Evolutionary conservation across 2,329 filamentous ascomycete genomes (phyloP).

Genomic region (Apiospora arundinis): DNA sequence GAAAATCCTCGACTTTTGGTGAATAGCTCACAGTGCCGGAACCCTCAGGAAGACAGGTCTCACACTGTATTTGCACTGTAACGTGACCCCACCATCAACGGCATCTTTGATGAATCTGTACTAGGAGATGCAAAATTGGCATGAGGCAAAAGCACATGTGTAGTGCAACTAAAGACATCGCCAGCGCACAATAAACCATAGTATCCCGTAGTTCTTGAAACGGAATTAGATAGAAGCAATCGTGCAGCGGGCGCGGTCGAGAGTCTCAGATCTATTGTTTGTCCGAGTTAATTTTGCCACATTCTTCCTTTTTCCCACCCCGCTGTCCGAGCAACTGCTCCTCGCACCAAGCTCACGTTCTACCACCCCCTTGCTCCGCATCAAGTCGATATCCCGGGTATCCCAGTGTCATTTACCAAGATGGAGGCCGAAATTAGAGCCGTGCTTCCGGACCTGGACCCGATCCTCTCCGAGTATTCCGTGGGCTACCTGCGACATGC

Average conservation of each 20-base stretch:
- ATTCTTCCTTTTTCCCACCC: slow-evolving; percentile 1
- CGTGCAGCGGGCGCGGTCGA: not conserved
- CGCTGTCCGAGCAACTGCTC: not conserved
- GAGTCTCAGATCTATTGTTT: not conserved
- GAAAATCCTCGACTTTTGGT: not conserved
- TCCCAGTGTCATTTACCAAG: slow-evolving; percentile 21
- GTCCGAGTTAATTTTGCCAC: not conserved
- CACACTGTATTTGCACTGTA: slow-evolving; percentile 1
- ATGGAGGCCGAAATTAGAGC: slow-evolving; percentile 92
- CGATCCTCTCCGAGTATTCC: slow-evolving; percentile 88
- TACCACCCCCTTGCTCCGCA: not conserved
- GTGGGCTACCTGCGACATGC: slow-evolving; percentile 95
- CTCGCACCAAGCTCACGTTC: not conserved
- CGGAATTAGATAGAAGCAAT: not conserved
- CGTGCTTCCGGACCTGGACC: slow-evolving; percentile 86
- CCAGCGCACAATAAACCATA: slow-evolving; percentile 1
- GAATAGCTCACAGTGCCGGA: not conserved
- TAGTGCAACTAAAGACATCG: slow-evolving; percentile 4
- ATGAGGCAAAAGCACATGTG: slow-evolving; percentile 18
- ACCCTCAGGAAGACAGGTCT: fast-evolving
- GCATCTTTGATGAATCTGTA: slow-evolving; percentile 14
- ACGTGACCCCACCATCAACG: slow-evolving; percentile 20
- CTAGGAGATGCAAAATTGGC: slow-evolving; percentile 20
- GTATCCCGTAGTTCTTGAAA: not conserved
- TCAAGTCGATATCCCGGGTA: not conserved